Percentiles rank a stretch among this genome's conserved stretches.
These are phyloP conservation scores for Ophiostoma pallidulum DNA, from an alignment of 2,329 filamentous ascomycete genomes.

Conservation along the genomic window DNA sequence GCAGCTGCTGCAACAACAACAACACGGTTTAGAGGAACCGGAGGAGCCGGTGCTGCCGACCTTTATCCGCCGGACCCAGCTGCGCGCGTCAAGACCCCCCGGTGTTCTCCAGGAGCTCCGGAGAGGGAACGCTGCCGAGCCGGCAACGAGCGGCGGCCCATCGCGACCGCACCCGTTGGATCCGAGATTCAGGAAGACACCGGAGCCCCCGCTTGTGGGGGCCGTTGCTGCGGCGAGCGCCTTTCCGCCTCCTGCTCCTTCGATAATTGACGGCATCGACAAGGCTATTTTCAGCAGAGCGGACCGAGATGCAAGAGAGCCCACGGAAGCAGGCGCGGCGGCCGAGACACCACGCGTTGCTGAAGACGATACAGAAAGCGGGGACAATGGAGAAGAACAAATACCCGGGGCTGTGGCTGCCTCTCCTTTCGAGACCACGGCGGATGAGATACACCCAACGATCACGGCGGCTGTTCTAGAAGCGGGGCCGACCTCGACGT, in stretches of 20 bases:
- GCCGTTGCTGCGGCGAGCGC: too few relatives aligned
- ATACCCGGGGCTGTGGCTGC: too few relatives aligned
- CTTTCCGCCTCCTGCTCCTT: constrained; percentile 15
- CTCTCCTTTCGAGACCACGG: too few relatives aligned
- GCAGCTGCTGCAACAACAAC: not conserved
- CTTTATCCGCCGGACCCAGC: constrained; percentile 12
- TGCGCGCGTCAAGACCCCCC: constrained; percentile 1
- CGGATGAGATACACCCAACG: too few relatives aligned
- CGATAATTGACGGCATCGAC: constrained; percentile 32
- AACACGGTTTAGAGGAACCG: not conserved
- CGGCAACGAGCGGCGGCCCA: not conserved
- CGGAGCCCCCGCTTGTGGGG: not conserved
- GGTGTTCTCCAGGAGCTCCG: constrained; percentile 4
- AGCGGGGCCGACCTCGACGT: too few relatives aligned
- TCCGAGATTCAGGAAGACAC: constrained; percentile 12
- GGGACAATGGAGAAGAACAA: too few relatives aligned
- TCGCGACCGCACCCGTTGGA: constrained; percentile 16
- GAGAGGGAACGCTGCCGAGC: not conserved
- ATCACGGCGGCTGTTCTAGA: too few relatives aligned
- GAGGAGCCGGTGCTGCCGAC: constrained; percentile 12
- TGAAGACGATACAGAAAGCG: too few relatives aligned
- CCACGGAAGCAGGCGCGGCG: not conserved
- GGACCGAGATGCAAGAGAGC: too few relatives aligned
- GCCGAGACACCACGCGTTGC: too few relatives aligned
- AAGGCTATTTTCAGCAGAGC: constrained; percentile 36